Evolutionary conservation across 345 rosid species (phyloP).

Genomic region (Lagerstroemia speciosa): DNA sequence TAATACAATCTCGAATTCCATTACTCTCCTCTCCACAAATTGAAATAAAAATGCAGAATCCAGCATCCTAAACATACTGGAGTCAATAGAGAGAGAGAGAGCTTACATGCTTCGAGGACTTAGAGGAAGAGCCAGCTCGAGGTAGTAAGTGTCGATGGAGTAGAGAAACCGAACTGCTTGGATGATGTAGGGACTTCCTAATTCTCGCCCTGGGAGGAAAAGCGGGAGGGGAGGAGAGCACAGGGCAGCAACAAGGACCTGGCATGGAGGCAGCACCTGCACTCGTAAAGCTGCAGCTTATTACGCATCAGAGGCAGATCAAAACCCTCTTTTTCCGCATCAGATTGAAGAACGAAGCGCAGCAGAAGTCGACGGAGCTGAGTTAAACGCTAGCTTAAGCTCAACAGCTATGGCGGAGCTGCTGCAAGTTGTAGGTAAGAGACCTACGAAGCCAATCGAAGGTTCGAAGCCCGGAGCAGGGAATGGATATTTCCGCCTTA

Average conservation of each 20-base stretch:
- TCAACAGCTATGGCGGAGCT: background rate
- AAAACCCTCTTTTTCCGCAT: background rate
- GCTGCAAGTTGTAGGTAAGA: too few species aligned
- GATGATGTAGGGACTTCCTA: background rate
- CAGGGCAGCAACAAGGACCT: constrained; percentile 4
- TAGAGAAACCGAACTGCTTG: background rate
- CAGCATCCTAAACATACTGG: background rate
- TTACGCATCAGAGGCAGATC: constrained; percentile 8
- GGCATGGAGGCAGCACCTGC: constrained; percentile 16
- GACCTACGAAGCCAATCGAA: background rate
- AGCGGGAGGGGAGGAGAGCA: background rate
- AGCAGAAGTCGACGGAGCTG: background rate
- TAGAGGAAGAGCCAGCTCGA: background rate
- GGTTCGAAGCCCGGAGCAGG: background rate
- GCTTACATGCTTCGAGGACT: constrained; percentile 9
- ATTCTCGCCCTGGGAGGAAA: background rate
- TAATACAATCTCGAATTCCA: background rate
- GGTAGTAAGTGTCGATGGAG: constrained; percentile 1
- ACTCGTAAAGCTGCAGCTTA: constrained; percentile 2
- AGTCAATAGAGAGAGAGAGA: background rate
- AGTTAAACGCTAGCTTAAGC: background rate
- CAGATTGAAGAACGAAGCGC: background rate
- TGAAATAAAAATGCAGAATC: background rate
- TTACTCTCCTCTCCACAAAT: background rate
- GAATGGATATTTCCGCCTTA: background rate